Percentiles rank a stretch among this genome's conserved stretches.
phyloP scores from a whole-genome alignment of 257 asterid species.

The Nicotiana sylvestris region DNA sequence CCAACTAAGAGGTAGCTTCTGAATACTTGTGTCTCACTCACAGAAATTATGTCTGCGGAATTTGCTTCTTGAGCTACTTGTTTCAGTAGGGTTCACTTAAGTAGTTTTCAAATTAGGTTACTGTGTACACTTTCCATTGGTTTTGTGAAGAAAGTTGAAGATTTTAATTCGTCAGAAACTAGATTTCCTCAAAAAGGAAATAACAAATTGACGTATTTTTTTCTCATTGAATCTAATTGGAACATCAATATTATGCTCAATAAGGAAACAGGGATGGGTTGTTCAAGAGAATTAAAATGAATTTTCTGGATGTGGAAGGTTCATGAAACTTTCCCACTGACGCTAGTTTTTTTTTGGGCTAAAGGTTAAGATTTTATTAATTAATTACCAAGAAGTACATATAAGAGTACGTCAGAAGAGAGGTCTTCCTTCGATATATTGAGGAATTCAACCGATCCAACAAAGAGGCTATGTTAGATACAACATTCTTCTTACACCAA shows the following conservation, averaged over 20 bases:
- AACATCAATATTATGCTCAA: neutral
- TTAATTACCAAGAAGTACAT: neutral
- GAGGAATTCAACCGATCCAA: constrained; percentile 1
- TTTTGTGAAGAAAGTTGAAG: neutral
- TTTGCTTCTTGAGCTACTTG: neutral
- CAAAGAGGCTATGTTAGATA: neutral
- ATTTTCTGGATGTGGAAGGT: neutral
- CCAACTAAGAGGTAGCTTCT: constrained; percentile 76
- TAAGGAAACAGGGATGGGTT: neutral
- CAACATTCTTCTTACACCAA: neutral
- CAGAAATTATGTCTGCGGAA: neutral
- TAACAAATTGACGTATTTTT: neutral
- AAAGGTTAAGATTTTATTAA: neutral
- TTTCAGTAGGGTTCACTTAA: neutral
- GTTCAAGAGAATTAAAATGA: neutral
- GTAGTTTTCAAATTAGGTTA: neutral
- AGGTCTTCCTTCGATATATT: neutral
- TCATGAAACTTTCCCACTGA: neutral
- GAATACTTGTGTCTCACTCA: constrained; percentile 1
- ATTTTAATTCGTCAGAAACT: neutral
- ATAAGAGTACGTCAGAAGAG: neutral
- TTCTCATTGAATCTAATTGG: neutral
- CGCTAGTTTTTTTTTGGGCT: neutral
- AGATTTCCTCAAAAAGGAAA: neutral
- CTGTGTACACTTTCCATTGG: neutral